Base-by-base conservation (phyloP, 306 rosid species). In the Pachyrhizus erosus region DNA sequence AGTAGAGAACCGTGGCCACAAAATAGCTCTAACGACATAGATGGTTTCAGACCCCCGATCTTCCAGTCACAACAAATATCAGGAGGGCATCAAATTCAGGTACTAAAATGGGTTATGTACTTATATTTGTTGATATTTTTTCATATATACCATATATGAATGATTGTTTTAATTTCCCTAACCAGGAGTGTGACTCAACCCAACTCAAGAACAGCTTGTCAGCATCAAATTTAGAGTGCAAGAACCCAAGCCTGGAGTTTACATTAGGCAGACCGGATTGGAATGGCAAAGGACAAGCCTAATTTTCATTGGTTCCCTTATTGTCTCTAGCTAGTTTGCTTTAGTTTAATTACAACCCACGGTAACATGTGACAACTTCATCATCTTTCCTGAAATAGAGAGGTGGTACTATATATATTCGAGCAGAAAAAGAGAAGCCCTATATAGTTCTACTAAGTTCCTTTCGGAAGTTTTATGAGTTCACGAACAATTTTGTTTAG, bases 211-310 rank as follows among this genome's bases (percentile, higher is more conserved):
- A 82, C 77, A 81, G 61, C 68, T 70, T 87, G 76, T 64, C 87
- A 58, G 91, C 86, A 68, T 85, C 83, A 58, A 87, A 65, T 79
- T 82, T 86, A 76, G 97, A 91, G 54, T 87, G 89, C 89, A 92
- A 91, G 89, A 90, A 89, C 49, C 97, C 97, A 74, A 90, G 92
- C 84, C 89, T 94, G 97, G 98, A 94, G 88, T 94, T 94, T 87
- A 94, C 97, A 29, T 88, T 94, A 90, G 98, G 98, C 45, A 94
- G 89, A 87, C 96, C 98, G 27, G 97, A 90, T 51, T 94, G 98
- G 98, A 84, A 91, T 75, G 92, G 86, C 60, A 84, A 88, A 87
- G 87, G 92, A 85, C 86, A 82, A 73, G 91, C 91, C 80, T 89
- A 69, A 70, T 80, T 77, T 72, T 80, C 65, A 52, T 74, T 66